These are phyloP conservation scores for Podospora pseudocomata DNA, from an alignment of 495 filamentous ascomycete genomes.

Conservation along the genomic window DNA sequence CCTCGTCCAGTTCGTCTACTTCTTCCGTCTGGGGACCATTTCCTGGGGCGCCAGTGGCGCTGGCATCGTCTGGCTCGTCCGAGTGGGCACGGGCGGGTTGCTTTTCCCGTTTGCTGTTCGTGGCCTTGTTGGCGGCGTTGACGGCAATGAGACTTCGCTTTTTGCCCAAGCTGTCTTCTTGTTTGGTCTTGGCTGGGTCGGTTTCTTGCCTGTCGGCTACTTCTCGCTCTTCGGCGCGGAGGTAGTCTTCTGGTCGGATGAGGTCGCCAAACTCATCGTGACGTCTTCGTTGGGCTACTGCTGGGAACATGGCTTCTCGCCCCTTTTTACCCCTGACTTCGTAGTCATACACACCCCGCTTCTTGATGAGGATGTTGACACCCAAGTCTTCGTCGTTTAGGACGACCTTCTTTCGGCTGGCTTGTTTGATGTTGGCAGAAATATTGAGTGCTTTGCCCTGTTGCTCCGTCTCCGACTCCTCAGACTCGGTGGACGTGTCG, in stretches of 20 bases:
- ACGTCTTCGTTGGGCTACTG: conserved; percentile 72
- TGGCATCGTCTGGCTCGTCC: conserved; percentile 41
- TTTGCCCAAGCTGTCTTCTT: conserved; percentile 72
- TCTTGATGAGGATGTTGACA: conserved; percentile 83
- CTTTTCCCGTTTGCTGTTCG: conserved; percentile 38
- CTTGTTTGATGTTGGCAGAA: conserved; percentile 73
- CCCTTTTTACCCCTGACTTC: conserved; percentile 92
- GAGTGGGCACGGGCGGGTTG: conserved; percentile 36
- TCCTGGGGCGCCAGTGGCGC: conserved; percentile 23
- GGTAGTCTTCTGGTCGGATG: conserved; percentile 87
- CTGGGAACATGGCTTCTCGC: conserved; percentile 87
- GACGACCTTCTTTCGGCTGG: conserved; percentile 74
- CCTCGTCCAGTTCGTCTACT: conserved; percentile 48
- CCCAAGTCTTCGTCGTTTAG: conserved; percentile 83
- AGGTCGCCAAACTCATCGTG: conserved; percentile 90
- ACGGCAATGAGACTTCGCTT: conserved; percentile 91
- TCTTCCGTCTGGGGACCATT: conserved; percentile 47
- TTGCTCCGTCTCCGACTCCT: conserved; percentile 83
- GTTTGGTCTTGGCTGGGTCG: conserved; percentile 41
- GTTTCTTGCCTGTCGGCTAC: conserved; percentile 65
- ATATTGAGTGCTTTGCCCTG: conserved; percentile 91
- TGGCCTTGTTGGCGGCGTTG: conserved; percentile 39
- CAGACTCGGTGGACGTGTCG: conserved; percentile 74
- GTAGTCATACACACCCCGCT: conserved; percentile 84
- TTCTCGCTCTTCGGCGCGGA: conserved; percentile 89